Base-by-base conservation (phyloP, 352 stramenopile species). In the Globisporangium emineosum region DNA sequence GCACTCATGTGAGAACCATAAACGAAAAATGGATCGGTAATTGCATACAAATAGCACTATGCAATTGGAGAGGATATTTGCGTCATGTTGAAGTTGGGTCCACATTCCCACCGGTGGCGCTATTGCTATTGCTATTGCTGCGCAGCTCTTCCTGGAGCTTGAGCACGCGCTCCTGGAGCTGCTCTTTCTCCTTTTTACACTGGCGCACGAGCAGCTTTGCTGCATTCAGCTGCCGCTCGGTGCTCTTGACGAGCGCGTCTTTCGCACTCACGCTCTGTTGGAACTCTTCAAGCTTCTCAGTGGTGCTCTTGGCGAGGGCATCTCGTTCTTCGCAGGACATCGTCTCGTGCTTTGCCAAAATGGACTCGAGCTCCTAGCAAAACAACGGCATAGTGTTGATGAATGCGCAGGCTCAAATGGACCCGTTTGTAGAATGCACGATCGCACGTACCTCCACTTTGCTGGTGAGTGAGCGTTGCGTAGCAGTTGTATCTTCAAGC, bases 101-200 rank as follows among this genome's bases (percentile, higher is more conserved):
- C 29, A 43, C 29, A n/a, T 27, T 17, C 1, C 29, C n/a, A 45
- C 17, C 30, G 3, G 5, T 10, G 21, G 8, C 43, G n/a, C 30
- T 55, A n/a, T 13, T 21, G 40, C 30, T 49, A 49, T 10, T 59
- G 37, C 27, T 21, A 23, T 21, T 33, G 43, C 40, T 21, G 23
- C 43, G 54, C 27, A 67, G 47, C 42, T 67, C 62, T 59, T 65
- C 61, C 54, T 81, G 73, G 2, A 86, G 65, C 55, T 76, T 82
- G 15, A 66, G 51, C n/a, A 86, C 56, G 27, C 77, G 74, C 13
- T 80, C 65, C 42, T 81, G 49, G 0, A 89, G 53, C 33, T 73
- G 73, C 56, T 89, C 78, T 56, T 90, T 92, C 29, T 92, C 83
- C 52, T 90, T 92, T 43, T 88, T 92, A 6, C 75, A 66, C 62